These are phyloP conservation scores for Salix exigua DNA, from an alignment of 345 rosid genomes.

Conservation along the genomic window DNA sequence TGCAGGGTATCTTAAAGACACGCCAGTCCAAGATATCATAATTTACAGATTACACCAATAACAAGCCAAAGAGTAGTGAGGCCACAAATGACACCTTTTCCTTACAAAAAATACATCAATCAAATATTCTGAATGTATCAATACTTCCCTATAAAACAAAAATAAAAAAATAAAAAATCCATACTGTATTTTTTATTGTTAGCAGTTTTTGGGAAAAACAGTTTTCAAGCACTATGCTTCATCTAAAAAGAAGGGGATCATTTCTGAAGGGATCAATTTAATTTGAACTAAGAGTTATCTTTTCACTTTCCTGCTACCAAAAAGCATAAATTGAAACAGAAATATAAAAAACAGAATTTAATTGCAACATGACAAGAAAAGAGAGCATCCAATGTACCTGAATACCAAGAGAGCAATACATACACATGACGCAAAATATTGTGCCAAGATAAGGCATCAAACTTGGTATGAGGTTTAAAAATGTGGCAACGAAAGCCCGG, in stretches of 20 bases:
- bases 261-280: not conserved
- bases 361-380: not conserved
- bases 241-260: not conserved
- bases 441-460: constrained; percentile 92
- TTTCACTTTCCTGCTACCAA: not conserved
- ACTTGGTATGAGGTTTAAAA: constrained; percentile 87
- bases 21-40: constrained; percentile 2
- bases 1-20: not conserved
- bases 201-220: not conserved
- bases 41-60: not conserved
- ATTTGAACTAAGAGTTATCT: not conserved
- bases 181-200: too few species aligned
- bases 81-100: not conserved
- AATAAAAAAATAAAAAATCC: too few species aligned
- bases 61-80: not conserved
- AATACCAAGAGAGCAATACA: constrained; percentile 89
- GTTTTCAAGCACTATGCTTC: not conserved
- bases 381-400: constrained; percentile 49
- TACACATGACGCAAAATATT: constrained; percentile 76
- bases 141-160: too few species aligned
- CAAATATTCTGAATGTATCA: too few species aligned
- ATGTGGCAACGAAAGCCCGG: constrained; percentile 88
- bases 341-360: not conserved
- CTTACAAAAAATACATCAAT: not conserved
- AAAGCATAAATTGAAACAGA: not conserved